Base-by-base conservation (phyloP, 78 protist genomes). In the Isochrysis galbana region DNA sequence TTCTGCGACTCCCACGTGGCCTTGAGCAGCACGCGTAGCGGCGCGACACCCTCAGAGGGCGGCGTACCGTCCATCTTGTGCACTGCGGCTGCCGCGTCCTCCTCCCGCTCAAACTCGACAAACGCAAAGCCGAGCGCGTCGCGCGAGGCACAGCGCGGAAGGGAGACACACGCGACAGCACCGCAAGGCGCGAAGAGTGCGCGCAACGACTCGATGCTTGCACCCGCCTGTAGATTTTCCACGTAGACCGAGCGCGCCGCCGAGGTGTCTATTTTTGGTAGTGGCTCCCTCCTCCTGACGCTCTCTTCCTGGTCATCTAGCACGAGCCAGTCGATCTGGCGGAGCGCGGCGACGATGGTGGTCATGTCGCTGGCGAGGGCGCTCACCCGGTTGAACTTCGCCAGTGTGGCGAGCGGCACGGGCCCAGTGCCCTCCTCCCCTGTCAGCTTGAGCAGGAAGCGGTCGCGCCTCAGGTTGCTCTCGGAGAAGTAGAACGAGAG, bases 231-330 rank as follows among this genome's bases (percentile, higher is more conserved):
- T 21, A 78, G n/a, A 19, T 5, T 45, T 22, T 80, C 88, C 29
- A 80, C 88, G 55, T 80, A 44, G 32, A 80, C 54, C 41, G 88
- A 44, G 38, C 88, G 88, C 55, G 34, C 36, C 25, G 26, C 88
- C 11, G 32, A 11, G 55, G 0, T 41, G 17, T 41, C 88, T n/a
- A 5, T 4, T 0, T 10, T 19, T 17, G 55, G 39, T 19, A 80
- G 48, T 19, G 32, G 17, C 26, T 5, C 23, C 29, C 0, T 2
- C 26, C 88, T 46, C 3, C 41, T 4, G 25, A 44, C 88, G 22
- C 55, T 0, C 55, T 5, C 55, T 21, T 41, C 47, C 39, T 44
- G 55, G 34, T 21, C 47, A 23, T 14, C 2, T 21, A 80, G 36
- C 39, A n/a, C 39, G 36, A 80, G 25, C 55, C 22, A 11, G 23